Conservation (phyloP, 768 basidiomycete genomes). For the Dioszegia aurantiaca region DNA sequence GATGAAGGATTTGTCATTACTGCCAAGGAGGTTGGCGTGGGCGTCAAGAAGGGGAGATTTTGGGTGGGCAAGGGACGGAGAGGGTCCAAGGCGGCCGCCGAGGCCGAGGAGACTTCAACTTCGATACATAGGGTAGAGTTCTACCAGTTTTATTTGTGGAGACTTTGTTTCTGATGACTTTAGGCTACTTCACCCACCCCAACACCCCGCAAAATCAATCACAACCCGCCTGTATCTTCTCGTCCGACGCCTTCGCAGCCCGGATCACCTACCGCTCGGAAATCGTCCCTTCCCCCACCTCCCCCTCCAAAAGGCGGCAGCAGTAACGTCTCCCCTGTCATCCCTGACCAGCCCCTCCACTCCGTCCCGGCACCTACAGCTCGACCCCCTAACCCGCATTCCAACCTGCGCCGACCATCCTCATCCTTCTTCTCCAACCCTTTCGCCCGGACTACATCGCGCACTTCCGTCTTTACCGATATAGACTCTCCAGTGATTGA, state of each 20-base stretch:
- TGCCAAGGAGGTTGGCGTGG: background rate
- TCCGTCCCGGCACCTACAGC: background rate
- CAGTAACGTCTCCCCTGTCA: background rate
- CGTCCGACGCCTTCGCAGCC: background rate
- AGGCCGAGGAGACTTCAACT: no score
- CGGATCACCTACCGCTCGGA: background rate
- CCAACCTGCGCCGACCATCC: slow-evolving; percentile 17
- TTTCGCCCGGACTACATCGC: slow-evolving; percentile 22
- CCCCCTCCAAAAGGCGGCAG: background rate
- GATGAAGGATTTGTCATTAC: background rate
- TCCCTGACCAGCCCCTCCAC: background rate
- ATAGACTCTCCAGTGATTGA: slow-evolving; percentile 18
- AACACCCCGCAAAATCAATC: background rate
- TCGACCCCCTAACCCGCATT: slow-evolving; percentile 2
- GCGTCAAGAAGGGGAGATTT: background rate
- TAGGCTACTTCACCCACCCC: background rate
- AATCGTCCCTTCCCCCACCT: background rate
- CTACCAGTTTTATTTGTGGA: no score
- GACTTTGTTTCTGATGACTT: no score
- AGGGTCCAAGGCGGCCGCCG: slow-evolving; percentile 7
- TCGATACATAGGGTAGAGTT: no score
- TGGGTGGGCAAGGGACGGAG: slow-evolving; percentile 6
- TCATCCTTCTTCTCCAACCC: slow-evolving; percentile 15
- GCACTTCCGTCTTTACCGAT: slow-evolving; percentile 28
- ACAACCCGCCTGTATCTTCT: background rate